phyloP scores from a whole-genome alignment of 768 basidiomycete genomes.

The Tephrocybe sp. region DNA sequence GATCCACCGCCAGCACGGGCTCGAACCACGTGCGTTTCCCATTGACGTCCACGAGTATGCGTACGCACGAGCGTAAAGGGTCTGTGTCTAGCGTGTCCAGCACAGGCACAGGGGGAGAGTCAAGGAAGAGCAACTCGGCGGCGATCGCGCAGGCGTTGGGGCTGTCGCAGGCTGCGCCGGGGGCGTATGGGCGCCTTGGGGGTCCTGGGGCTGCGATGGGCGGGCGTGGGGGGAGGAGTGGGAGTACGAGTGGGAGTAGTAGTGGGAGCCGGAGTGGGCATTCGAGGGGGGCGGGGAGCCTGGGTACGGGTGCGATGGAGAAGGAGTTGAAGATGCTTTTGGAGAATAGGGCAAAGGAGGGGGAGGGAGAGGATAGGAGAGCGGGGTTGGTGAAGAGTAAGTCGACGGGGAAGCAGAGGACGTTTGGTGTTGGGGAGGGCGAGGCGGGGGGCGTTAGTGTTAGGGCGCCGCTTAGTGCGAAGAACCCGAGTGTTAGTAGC shows the following conservation, averaged over 20 bases:
- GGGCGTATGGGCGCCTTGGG: conserved; percentile 36
- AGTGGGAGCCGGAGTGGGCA: conserved; percentile 31
- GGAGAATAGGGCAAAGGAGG: conserved; percentile 35
- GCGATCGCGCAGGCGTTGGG: conserved; percentile 45
- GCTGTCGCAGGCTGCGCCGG: conserved; percentile 39
- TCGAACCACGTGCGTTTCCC: conserved; percentile 22
- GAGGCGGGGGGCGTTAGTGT: conserved; percentile 10
- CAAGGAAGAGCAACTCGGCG: conserved; percentile 32
- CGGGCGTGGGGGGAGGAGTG: conserved; percentile 27
- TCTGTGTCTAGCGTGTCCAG: conserved; percentile 16
- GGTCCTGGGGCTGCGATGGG: conserved; percentile 34
- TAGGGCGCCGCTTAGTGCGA: conserved; percentile 16
- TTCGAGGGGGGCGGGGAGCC: conserved; percentile 28
- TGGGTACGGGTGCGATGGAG: conserved; percentile 20
- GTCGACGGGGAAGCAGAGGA: conserved; percentile 28
- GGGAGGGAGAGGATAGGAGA: conserved; percentile 16
- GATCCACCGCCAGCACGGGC: conserved; percentile 20
- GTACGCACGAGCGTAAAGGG: conserved; percentile 5
- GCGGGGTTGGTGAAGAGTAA: conserved; percentile 32
- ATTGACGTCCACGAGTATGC: conserved; percentile 10
- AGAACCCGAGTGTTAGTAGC: conserved; percentile 10
- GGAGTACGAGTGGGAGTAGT: conserved; percentile 29
- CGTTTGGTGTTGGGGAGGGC: conserved; percentile 9
- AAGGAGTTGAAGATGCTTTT: conserved; percentile 51
- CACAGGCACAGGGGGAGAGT: conserved; percentile 5